Conservation (phyloP, 1,284 basidiomycete genomes). For the Vanrija pseudolonga region DNA sequence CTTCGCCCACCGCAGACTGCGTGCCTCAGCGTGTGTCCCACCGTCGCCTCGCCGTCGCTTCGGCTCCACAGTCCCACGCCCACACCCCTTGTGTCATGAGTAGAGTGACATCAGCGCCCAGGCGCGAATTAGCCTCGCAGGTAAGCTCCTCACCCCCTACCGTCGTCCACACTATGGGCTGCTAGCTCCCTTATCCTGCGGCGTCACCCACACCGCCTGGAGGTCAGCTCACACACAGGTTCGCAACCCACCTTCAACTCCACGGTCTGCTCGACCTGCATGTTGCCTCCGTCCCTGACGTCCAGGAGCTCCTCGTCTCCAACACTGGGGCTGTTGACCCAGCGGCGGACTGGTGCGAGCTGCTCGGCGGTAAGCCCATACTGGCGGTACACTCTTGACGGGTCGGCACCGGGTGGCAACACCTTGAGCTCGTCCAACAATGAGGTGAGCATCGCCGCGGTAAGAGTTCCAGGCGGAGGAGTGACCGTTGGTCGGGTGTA, state of each 20-base stretch:
- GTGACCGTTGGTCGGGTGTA: constrained; percentile 48
- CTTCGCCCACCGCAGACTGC: too few relatives aligned
- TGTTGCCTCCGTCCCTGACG: constrained; percentile 55
- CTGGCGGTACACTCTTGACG: constrained; percentile 42
- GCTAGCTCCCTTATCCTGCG: too few relatives aligned
- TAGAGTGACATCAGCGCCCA: too few relatives aligned
- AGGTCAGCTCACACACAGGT: too few relatives aligned
- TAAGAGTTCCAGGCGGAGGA: constrained; percentile 56
- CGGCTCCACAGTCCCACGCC: too few relatives aligned
- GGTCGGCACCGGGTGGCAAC: constrained; percentile 52
- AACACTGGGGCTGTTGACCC: constrained; percentile 69
- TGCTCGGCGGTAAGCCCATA: constrained; percentile 60
- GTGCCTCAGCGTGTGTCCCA: too few relatives aligned
- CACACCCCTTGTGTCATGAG: too few relatives aligned
- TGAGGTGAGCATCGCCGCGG: constrained; percentile 58
- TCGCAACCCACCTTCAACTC: constrained; percentile 19
- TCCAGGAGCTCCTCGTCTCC: constrained; percentile 55
- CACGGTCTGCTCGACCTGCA: neutral
- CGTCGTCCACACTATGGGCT: too few relatives aligned
- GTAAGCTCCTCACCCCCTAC: too few relatives aligned
- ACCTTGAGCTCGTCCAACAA: constrained; percentile 67
- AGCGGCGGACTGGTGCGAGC: constrained; percentile 58
- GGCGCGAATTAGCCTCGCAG: too few relatives aligned
- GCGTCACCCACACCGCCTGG: too few relatives aligned
- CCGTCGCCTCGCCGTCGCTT: too few relatives aligned